Conservation (phyloP, 768 basidiomycete species). For the Lentinula raphanica region DNA sequence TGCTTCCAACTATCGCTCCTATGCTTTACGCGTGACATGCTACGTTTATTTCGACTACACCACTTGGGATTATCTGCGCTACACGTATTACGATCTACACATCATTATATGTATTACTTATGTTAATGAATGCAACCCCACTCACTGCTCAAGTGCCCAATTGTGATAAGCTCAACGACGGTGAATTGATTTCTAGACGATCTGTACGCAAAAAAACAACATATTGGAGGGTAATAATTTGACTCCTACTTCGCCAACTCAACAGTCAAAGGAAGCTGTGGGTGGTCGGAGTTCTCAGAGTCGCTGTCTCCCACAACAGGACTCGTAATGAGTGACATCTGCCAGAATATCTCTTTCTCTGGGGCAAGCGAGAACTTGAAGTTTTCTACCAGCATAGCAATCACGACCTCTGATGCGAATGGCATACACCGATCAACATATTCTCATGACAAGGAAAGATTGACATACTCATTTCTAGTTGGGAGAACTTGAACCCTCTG, state of each 20-base stretch:
- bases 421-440: no score
- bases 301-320: not conserved
- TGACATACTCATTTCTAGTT: slow-evolving; percentile 8
- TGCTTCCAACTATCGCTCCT: not conserved
- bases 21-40: not conserved
- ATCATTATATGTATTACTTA: not conserved
- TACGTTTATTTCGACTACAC: not conserved
- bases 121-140: not conserved
- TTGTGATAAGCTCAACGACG: no score
- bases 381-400: not conserved
- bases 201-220: no score
- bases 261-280: not conserved
- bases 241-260: no score
- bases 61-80: not conserved
- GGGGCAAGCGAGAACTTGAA: slow-evolving; percentile 5
- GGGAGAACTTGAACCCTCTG: slow-evolving; percentile 9
- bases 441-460: not conserved
- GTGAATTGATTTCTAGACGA: no score
- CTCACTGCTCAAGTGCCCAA: not conserved
- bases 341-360: slow-evolving; percentile 3
- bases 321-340: not conserved
- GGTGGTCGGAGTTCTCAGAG: not conserved
- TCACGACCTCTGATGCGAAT: not conserved
- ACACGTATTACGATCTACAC: not conserved
- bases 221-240: no score